phyloP scores from a whole-genome alignment of 352 stramenopile species.

The Aphanomyces euteiches region DNA sequence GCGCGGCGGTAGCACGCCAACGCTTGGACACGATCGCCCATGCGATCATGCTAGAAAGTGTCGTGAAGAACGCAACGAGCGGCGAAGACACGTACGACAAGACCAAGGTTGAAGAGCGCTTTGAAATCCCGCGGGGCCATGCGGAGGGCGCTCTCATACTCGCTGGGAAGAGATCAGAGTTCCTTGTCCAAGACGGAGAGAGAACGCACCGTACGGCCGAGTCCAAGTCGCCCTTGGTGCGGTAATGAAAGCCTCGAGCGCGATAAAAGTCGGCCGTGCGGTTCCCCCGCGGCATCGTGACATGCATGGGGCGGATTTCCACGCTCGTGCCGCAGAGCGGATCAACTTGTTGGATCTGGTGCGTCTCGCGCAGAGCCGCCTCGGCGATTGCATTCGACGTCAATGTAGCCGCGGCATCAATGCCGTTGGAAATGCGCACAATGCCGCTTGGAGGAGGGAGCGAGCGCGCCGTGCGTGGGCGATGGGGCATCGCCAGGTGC shows the following conservation, averaged over 20 bases:
- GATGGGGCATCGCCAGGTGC: not conserved
- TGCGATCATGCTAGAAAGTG: constrained; percentile 10
- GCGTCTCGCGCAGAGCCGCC: constrained; percentile 13
- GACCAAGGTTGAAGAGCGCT: constrained; percentile 22
- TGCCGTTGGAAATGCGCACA: not conserved
- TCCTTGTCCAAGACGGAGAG: no score
- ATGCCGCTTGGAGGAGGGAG: not conserved
- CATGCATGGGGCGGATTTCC: constrained; percentile 24
- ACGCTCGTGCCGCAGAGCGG: constrained; percentile 20
- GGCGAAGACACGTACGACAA: constrained; percentile 4
- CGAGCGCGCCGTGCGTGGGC: not conserved
- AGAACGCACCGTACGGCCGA: constrained; percentile 16
- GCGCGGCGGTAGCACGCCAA: constrained; percentile 13
- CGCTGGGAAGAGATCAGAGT: not conserved
- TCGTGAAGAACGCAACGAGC: not conserved
- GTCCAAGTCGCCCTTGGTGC: constrained; percentile 19
- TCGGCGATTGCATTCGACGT: constrained; percentile 22
- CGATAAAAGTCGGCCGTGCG: constrained; percentile 27
- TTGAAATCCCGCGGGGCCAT: constrained; percentile 27
- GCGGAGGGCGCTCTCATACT: constrained; percentile 24
- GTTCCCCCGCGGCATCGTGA: constrained; percentile 5
- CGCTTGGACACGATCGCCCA: constrained; percentile 5
- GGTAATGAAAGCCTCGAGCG: constrained; percentile 24
- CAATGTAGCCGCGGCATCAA: not conserved
- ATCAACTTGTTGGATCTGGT: constrained; percentile 17